Base-by-base conservation (phyloP, 129 eudicot genomes). In the Pseudognaphalium luteoalbum region DNA sequence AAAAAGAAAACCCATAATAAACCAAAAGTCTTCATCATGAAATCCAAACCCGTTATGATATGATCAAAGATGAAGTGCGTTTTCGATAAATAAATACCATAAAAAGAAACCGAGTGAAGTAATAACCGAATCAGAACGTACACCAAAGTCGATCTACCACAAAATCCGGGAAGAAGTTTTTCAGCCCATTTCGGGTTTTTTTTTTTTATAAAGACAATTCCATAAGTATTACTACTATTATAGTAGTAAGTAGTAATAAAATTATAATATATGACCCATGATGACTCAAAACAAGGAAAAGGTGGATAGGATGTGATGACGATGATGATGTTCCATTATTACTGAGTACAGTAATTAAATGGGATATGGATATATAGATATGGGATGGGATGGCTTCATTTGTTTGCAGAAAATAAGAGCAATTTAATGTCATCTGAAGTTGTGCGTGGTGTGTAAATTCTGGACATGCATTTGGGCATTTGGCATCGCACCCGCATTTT, bases 11-110 rank as follows among this genome's bases (percentile, higher is more conserved):
- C 68, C 83, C 82, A 85, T 17, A 85, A 85, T 17, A 85, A 68
- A 65, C 91, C 86, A 86, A 82, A 79, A 81, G 59, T 68, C 88
- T 88, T 91, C 97, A 86, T 91, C 21, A 81, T 87, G 68, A 60
- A 77, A 74, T 17, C 74, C 59, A 71, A 57, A 20, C 35, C 54
- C 41, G 11, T 8, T 39, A 7, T 17, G 20, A 52, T 52, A 61
- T 63, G 28, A 28, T 39, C 14, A 20, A 70, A 35, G 42, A 56
- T 7, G 25, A 50, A 42, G 12, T 1, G 16, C 19, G 6, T 9
- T 41, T 65, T 56, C 42, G 17, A 15, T 47, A 7, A 34, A 14
- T 66, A 72, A 62, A 79, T 71, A 71, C 59, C 44, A 15, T 58
- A 5, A 41, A n/a, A n/a, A n/a, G n/a, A n/a, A 58, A 72, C 6